Conservation (phyloP, 306 rosid species). For the Alnus rubra region DNA sequence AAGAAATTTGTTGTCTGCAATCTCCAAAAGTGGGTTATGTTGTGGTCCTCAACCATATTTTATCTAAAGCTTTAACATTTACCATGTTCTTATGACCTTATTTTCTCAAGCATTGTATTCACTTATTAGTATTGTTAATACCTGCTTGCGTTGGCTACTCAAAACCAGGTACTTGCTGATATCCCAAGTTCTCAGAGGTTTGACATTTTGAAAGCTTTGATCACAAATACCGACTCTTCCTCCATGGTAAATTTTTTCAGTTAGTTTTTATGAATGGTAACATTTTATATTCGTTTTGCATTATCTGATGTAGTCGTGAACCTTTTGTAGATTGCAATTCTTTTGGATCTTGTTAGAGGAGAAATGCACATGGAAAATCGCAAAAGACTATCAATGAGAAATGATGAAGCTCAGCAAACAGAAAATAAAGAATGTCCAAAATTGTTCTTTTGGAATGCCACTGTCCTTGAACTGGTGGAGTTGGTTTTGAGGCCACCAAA, state of each 20-base stretch:
- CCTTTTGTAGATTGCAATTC: conserved; percentile 67
- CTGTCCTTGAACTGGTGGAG: conserved; percentile 70
- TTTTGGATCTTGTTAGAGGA: conserved; percentile 62
- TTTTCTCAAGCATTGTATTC: conserved; percentile 2
- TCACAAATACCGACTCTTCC: conserved; percentile 67
- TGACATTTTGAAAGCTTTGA: conserved; percentile 67
- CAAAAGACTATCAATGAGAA: conserved; percentile 36
- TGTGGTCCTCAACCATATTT: conserved; percentile 17
- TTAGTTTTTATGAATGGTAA: conserved; percentile 17
- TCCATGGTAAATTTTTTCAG: conserved; percentile 66
- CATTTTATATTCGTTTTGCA: conserved; percentile 13
- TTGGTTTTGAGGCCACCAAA: conserved; percentile 65
- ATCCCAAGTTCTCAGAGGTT: conserved; percentile 67
- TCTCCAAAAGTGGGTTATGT: conserved; percentile 16
- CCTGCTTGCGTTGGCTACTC: conserved; percentile 25
- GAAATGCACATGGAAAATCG: conserved; percentile 61
- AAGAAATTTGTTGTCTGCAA: conserved; percentile 1
- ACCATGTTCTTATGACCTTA: background rate
- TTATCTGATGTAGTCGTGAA: conserved; percentile 32
- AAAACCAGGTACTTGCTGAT: conserved; percentile 68
- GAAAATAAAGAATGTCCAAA: conserved; percentile 22
- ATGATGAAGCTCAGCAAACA: conserved; percentile 17
- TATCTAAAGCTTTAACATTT: background rate
- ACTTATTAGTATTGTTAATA: conserved; percentile 20
- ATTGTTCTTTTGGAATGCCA: conserved; percentile 54